These are phyloP conservation scores for Phaeotremella fagi DNA, from an alignment of 768 basidiomycete genomes.

Conservation along the genomic window DNA sequence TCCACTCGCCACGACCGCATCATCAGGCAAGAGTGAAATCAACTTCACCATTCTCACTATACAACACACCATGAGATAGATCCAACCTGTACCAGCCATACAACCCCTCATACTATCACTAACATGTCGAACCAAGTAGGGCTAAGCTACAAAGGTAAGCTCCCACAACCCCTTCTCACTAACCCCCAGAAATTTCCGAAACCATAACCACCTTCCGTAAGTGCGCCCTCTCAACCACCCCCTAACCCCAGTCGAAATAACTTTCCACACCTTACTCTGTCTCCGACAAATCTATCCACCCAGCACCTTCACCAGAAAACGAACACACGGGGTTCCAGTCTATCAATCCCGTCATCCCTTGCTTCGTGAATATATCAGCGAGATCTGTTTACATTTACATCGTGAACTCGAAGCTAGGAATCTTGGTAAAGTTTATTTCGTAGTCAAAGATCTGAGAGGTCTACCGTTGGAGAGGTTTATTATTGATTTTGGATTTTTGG, in stretches of 20 bases:
- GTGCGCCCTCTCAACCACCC: conserved; percentile 1
- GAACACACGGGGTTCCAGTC: conserved; percentile 85
- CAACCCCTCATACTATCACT: too few species aligned
- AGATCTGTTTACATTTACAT: conserved; percentile 71
- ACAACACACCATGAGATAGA: too few species aligned
- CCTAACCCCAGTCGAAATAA: conserved; percentile 72
- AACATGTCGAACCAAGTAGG: conserved; percentile 24
- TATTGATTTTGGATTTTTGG: conserved; percentile 77
- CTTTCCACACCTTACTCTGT: conserved; percentile 86
- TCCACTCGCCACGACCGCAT: too few species aligned
- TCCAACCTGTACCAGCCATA: too few species aligned
- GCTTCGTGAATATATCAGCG: conserved; percentile 83
- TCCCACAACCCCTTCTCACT: too few species aligned
- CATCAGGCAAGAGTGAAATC: too few species aligned
- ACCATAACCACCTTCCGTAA: conserved; percentile 39
- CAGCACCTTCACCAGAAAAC: conserved; percentile 77
- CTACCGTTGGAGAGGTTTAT: conserved; percentile 83
- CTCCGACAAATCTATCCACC: conserved; percentile 85
- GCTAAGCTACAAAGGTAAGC: conserved; percentile 33
- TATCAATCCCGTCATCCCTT: conserved; percentile 88
- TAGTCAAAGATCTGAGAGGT: conserved; percentile 72
- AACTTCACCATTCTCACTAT: too few species aligned
- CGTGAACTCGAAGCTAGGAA: conserved; percentile 67
- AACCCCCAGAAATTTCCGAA: conserved; percentile 31
- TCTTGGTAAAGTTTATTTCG: conserved; percentile 62